Conservation (phyloP, 1,284 basidiomycete genomes). For the Laetiporus sulphureus region DNA sequence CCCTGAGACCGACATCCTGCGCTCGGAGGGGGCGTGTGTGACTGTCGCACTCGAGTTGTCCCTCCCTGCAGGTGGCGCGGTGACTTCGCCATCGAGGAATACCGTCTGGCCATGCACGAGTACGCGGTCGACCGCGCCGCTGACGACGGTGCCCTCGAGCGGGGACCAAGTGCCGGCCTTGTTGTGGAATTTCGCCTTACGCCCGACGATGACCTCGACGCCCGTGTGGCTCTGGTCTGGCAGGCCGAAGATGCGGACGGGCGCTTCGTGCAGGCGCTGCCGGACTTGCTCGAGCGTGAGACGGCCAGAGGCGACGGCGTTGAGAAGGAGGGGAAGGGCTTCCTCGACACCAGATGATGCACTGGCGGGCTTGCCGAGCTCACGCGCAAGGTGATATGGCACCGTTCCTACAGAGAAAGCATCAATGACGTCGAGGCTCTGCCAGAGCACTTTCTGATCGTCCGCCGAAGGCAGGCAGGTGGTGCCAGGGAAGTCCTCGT, state of each 20-base stretch:
- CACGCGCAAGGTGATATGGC: conserved; percentile 74
- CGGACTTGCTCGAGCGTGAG: conserved; percentile 84
- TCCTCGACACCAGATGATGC: conserved; percentile 84
- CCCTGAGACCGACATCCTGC: conserved; percentile 20
- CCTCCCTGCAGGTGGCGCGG: conserved; percentile 58
- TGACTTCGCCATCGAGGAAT: conserved; percentile 85
- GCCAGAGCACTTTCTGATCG: conserved; percentile 87
- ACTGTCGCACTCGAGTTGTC: conserved; percentile 75
- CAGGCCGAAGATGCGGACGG: conserved; percentile 87
- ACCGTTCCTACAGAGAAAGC: conserved; percentile 86
- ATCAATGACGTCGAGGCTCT: conserved; percentile 81
- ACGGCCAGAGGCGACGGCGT: conserved; percentile 77
- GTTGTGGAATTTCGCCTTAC: conserved; percentile 56
- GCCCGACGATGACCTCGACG: conserved; percentile 89
- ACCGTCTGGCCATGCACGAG: conserved; percentile 89
- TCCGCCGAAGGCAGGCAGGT: conserved; percentile 67
- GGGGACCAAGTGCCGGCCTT: conserved; percentile 76
- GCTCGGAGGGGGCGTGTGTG: conserved; percentile 37
- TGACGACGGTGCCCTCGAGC: conserved; percentile 57
- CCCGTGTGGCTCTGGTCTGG: conserved; percentile 83
- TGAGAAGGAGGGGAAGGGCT: conserved; percentile 82
- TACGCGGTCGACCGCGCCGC: conserved; percentile 86
- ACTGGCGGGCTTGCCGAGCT: conserved; percentile 61
- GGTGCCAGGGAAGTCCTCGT: conserved; percentile 65
- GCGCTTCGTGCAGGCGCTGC: conserved; percentile 83